These are phyloP conservation scores for Xylariaceae sp. DNA, from an alignment of 2,329 filamentous ascomycete species.

Conservation along the genomic window DNA sequence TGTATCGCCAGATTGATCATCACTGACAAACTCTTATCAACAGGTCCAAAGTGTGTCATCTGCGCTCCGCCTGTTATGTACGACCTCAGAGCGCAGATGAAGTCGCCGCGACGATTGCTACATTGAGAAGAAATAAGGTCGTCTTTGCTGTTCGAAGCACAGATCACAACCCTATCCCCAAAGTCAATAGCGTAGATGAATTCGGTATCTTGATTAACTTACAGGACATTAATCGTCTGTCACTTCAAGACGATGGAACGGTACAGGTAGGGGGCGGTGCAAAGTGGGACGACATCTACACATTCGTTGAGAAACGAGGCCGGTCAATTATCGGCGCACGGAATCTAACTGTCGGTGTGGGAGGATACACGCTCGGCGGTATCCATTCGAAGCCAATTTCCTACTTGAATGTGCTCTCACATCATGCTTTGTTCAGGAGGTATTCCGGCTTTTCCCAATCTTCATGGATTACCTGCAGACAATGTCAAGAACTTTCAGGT, in stretches of 20 bases:
- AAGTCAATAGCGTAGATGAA: slow-evolving; percentile 16
- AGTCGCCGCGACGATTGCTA: slow-evolving; percentile 9
- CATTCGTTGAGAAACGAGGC: slow-evolving; percentile 14
- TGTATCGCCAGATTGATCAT: too few relatives aligned
- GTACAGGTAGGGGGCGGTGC: slow-evolving; percentile 10
- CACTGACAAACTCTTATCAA: too few relatives aligned
- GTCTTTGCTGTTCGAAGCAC: slow-evolving; percentile 18
- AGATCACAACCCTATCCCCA: slow-evolving; percentile 17
- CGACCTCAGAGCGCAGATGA: slow-evolving; percentile 1
- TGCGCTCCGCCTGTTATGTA: too few relatives aligned
- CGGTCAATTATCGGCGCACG: slow-evolving; percentile 17
- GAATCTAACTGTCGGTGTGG: slow-evolving; percentile 15
- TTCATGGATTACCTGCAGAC: slow-evolving; percentile 18
- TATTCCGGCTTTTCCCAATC: slow-evolving; percentile 16
- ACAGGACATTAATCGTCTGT: slow-evolving; percentile 5
- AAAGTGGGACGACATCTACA: slow-evolving; percentile 16
- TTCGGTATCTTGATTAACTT: slow-evolving; percentile 21
- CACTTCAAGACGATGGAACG: neutral
- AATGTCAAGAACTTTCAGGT: slow-evolving; percentile 20
- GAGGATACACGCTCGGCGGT: slow-evolving; percentile 20
- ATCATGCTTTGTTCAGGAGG: slow-evolving; percentile 12
- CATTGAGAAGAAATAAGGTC: slow-evolving; percentile 3
- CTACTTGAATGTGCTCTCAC: neutral
- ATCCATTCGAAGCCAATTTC: neutral
- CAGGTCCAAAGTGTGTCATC: too few relatives aligned